Evolutionary conservation across 106 monocot genomes (phyloP), one percentile per base, ranked within the genome.

Genomic region (Acorus gramineus): DNA sequence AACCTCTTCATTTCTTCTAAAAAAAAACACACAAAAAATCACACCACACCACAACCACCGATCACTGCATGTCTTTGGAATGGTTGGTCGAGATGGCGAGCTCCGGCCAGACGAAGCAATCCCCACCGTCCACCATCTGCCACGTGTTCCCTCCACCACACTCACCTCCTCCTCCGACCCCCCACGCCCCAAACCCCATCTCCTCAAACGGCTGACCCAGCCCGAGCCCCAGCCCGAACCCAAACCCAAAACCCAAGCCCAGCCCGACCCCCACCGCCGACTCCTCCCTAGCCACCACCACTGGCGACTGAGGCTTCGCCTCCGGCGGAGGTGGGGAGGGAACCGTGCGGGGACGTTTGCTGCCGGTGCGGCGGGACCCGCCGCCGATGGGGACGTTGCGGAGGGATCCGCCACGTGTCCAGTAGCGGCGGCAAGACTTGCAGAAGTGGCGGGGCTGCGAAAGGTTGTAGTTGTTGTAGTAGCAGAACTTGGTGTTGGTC

Each of bases 401-500:
- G 65, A 90, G 78, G 46, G 91, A 70, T 3, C 91, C 92, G 52
- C 87, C 86, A 59, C 86, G 84, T 6, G 92, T 92, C 92, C 92
- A 92, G 79, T 92, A 92, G 43, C 87, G 92, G 60, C 87, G 92
- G 77, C 92, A 92, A 42, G 87, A 60, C 48, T 77, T 70, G 79
- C 92, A 92, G 79, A 92, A 92, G 67, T 92, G 87, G 52, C 92
- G 81, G 42, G 90, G 90, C 71, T 86, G 86, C 7, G 86, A 70
- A 13, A 84, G 81, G 70, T 79, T 79, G 70, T 79, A 79, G 66
- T 79, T 79, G 59, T 79, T 79, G 63, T 79, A 79, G 78, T 79
- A 79, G 67, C 78, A 79, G 68, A 73, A 79, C 73, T 79, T 79
- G 63, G 73, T 79, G 64, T 79, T 70, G 11, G 47, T 71, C 4